phyloP scores from a whole-genome alignment of 257 asterid species.

The Dorcoceras hygrometricum region DNA sequence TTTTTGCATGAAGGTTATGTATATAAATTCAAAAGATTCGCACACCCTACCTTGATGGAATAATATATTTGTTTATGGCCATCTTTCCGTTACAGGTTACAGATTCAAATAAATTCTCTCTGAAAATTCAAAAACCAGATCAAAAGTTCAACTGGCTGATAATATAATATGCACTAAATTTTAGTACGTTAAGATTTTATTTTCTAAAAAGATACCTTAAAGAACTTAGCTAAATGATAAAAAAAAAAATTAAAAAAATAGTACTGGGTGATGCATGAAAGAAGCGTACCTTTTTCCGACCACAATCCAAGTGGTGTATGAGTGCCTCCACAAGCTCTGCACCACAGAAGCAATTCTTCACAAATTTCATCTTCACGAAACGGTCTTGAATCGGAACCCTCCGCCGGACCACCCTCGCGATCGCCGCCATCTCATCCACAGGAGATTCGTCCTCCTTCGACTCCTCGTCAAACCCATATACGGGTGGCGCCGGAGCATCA shows the following conservation, averaged over 20 bases:
- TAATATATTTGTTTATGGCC: no score
- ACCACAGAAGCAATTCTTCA: slow-evolving; percentile 82
- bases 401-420: slow-evolving; percentile 62
- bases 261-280: no score
- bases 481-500: slow-evolving; percentile 81
- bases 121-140: background rate
- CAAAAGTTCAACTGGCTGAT: no score
- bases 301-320: slow-evolving; percentile 71
- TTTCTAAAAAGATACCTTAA: no score
- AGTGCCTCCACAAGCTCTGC: slow-evolving; percentile 76
- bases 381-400: slow-evolving; percentile 87
- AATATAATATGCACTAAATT: no score
- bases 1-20: background rate
- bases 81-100: no score
- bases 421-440: slow-evolving; percentile 58
- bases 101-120: background rate
- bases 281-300: slow-evolving; percentile 56
- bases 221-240: no score
- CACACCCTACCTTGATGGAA: no score
- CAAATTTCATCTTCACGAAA: slow-evolving; percentile 76
- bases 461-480: slow-evolving; percentile 72
- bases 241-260: background rate
- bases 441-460: slow-evolving; percentile 37
- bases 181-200: no score
- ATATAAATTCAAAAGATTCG: no score